Evolutionary conservation across 2,329 filamentous ascomycete species (phyloP), one percentile per base, ranked within the genome.

Genomic region (Fusarium subtropicale): DNA sequence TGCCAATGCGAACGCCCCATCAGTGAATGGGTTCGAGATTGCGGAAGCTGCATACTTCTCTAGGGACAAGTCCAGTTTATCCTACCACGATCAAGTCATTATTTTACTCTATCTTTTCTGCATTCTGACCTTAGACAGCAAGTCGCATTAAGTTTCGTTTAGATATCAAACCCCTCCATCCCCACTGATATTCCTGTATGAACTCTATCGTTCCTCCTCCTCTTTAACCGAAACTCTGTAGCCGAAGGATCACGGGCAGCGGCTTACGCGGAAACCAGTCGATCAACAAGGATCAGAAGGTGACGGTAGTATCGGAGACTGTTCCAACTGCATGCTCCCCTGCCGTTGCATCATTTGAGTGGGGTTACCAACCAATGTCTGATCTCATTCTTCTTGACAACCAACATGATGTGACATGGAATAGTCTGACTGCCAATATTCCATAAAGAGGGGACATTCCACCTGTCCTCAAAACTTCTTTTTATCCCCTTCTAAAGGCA

Each of bases 381-480:
- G 61, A 52, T 45, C 51, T 64, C n/a, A 24, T 26, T 50, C 39
- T 28, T n/a, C n/a, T 39, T 24, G 7, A 28, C 33, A 39, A 20
- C 34, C 48, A 51, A 39, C 48, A 12, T 16, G 24, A 26, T 28
- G 48, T 51, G 36, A 51, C 48, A 39, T 41, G 28, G 34, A 28
- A 51, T 13, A 10, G 7, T 30, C 24, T 41, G 34, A 28, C 9
- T 15, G 26, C 2, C 13, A 46, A 41, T 24, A 24, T 30, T 8
- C 15, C 34, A 64, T 64, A 59, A 64, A 64, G 60, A 52, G 60
- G 59, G 52, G 16, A 18, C 10, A 18, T 20, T 28, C 59, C 51
- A 58, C 2, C 13, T 33, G 8, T 28, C 2, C 3, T 34, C 13
- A n/a, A 3, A 20, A 11, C 4, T 16, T 7, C n/a, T 38, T 26